Evolutionary conservation across 208 protist genomes (phyloP), one percentile per base, ranked within the genome.

Genomic region (Trypanosoma avium): DNA sequence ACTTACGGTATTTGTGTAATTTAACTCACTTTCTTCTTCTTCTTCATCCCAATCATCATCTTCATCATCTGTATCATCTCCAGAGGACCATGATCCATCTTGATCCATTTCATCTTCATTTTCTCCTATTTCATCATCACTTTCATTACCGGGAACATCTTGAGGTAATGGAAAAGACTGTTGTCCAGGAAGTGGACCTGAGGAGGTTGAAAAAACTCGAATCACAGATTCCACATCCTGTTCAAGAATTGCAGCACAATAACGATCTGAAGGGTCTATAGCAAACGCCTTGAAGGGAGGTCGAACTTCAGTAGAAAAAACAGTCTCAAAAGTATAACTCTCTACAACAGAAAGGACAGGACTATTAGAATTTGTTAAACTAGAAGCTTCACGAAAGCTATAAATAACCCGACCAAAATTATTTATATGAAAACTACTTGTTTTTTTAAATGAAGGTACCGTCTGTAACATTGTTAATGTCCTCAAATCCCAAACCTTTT

Each of bases 401-500:
- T 95, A 93, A 67, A 93, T 81, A 24, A 83, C 82, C 10, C 66
- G 50, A 4, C 82, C 82, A 22, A 60, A 60, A 29, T 55, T 53
- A 21, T 70, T 86, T 40, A 64, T 75, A 47, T 92, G 80, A 57
- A 93, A 93, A 62, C 77, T 86, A 56, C 61, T 87, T n/a, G 80
- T 83, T 45, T 89, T 82, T 43, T 82, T 79, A 58, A 95, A 88
- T 9, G 71, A 57, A 8, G 84, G 80, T 27, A 92, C 75, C 3
- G 86, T 93, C 30, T 87, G 75, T 24, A 93, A 52, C 57, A 95
- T 92, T 26, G 77, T 68, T 57, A 79, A 75, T 7, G 77, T 85
- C 10, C 90, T 82, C 63, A 95, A 73, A 63, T 95, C 90, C 87
- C 90, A 95, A 32, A 95, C 79, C 50, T 82, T 81, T 49, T 95